Evolutionary conservation across 2,329 filamentous ascomycete species (phyloP).

Genomic region (Dothideomycetes sp.): DNA sequence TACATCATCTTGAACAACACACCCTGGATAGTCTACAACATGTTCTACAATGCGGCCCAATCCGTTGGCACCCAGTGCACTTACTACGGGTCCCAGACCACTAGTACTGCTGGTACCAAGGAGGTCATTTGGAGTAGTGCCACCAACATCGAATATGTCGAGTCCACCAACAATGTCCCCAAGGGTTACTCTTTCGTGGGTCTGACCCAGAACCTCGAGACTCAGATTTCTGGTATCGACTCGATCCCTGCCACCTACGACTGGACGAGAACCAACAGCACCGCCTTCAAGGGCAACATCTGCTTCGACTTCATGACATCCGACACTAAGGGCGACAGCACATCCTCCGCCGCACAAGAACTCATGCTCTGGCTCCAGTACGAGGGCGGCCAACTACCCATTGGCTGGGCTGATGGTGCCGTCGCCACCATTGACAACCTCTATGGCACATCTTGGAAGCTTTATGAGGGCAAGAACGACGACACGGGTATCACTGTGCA

Average conservation of each 20-base stretch:
- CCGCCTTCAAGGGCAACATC: slow-evolving; percentile 33
- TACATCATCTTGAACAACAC: slow-evolving; percentile 26
- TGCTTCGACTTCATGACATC: slow-evolving; percentile 36
- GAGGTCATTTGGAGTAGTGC: slow-evolving; percentile 28
- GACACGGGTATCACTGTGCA: slow-evolving; percentile 33
- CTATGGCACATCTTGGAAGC: slow-evolving; percentile 29
- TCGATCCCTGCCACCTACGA: slow-evolving; percentile 30
- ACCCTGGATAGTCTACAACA: slow-evolving; percentile 35
- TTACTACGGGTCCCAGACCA: slow-evolving; percentile 23
- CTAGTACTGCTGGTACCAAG: slow-evolving; percentile 19
- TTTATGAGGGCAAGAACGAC: slow-evolving; percentile 31
- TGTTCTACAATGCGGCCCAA: slow-evolving; percentile 31
- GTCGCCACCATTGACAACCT: slow-evolving; percentile 25
- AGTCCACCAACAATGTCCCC: slow-evolving; percentile 25
- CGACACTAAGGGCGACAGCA: slow-evolving; percentile 31
- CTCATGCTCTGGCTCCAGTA: slow-evolving; percentile 36
- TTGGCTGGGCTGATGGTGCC: slow-evolving; percentile 26
- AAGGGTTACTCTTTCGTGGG: slow-evolving; percentile 37
- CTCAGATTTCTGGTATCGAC: slow-evolving; percentile 25
- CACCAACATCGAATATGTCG: slow-evolving; percentile 28
- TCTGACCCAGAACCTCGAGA: slow-evolving; percentile 31
- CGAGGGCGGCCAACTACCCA: slow-evolving; percentile 34
- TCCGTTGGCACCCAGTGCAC: slow-evolving; percentile 31
- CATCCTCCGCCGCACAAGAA: slow-evolving; percentile 27
- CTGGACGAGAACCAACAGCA: slow-evolving; percentile 30